Base-by-base conservation (phyloP, 1,284 basidiomycete species). In the Tilletia walkeri region DNA sequence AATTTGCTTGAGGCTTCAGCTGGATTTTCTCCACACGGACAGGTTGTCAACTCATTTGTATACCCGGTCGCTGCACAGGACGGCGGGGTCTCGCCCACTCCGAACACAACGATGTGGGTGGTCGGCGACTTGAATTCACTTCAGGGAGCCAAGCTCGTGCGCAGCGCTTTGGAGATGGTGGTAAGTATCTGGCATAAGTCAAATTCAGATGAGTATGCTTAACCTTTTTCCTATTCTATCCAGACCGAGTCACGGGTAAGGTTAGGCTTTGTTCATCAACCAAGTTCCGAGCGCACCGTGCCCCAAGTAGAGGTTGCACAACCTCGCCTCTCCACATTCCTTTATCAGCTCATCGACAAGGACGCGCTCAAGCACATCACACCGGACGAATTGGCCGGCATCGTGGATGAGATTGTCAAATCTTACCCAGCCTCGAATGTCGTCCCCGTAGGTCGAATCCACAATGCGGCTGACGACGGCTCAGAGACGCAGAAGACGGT, bases 101-200 rank as follows among this genome's bases (percentile, higher is more conserved):
- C 59, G 3, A 84, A 86, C 3, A 79, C 86, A 7, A 86, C 90
- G 3, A 84, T 90, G 12, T 91, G 89, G 82, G 85, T 96, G 41
- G 85, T 96, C 4, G 91, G 90, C 1, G 92, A 97, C 82, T 85
- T 97, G 4, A 90, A 96, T 78, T 88, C 86, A 5, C 82, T 84
- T 1, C 86, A 86, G 2, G 92, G 92, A 0, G 72, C 87, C 14
- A 77, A 81, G 3, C 82, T 94, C 1, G 85, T 90, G 12, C 87
- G 85, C 65, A 89, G 90, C 69, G 89, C 90, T 0, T 82, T 96
- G 14, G 77, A 84, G 16, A 18, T 14, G 47, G 66, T 65, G 18
- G 65, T 63, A 30, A 16, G 30, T 18, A 66, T 65, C 61, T n/a
- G 30, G 7, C 56, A 75, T 61, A 30, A 50, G 12, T 53, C 67